Percentiles rank a stretch among this genome's conserved stretches.
Conservation (phyloP, 495 filamentous ascomycete genomes). For the Aspergillus carlsbadensis region DNA sequence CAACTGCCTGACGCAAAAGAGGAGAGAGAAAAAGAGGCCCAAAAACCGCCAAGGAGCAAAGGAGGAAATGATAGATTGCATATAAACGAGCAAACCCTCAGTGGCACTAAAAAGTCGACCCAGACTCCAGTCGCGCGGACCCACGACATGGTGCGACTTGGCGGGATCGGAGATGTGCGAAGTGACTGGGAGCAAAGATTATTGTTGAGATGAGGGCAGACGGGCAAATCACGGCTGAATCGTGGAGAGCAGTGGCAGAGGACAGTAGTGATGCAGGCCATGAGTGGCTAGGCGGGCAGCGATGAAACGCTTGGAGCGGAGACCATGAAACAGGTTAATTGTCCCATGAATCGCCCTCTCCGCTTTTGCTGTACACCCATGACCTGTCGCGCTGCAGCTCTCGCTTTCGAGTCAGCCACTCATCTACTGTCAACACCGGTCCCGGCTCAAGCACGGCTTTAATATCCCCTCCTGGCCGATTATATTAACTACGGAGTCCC, state of each 20-base stretch:
- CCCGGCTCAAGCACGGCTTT: background rate
- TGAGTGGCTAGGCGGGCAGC: background rate
- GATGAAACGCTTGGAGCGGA: background rate
- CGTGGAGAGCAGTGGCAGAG: background rate
- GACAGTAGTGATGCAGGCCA: background rate
- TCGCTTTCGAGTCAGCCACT: background rate
- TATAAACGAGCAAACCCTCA: slow-evolving; percentile 15
- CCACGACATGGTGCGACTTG: slow-evolving; percentile 7
- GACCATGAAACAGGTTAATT: background rate
- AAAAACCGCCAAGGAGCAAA: slow-evolving; percentile 17
- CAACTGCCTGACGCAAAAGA: slow-evolving; percentile 14
- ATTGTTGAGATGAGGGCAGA: background rate
- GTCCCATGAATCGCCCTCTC: too few relatives aligned
- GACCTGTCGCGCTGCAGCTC: too few relatives aligned
- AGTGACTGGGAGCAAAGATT: background rate
- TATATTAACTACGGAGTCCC: slow-evolving; percentile 1
- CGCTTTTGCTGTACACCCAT: too few relatives aligned
- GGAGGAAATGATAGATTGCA: slow-evolving; percentile 18
- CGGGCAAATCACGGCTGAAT: background rate
- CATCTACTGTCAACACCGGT: slow-evolving; percentile 14
- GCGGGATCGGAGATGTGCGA: background rate
- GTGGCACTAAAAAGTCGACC: background rate
- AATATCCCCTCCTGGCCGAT: background rate
- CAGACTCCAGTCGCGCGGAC: slow-evolving; percentile 1
- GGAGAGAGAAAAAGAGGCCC: slow-evolving; percentile 6